A percentile compares a stretch with the other conserved stretches of the same genome.
These are phyloP conservation scores for Pulicaria dysenterica DNA, from an alignment of 129 eudicot genomes.

Conservation along the genomic window DNA sequence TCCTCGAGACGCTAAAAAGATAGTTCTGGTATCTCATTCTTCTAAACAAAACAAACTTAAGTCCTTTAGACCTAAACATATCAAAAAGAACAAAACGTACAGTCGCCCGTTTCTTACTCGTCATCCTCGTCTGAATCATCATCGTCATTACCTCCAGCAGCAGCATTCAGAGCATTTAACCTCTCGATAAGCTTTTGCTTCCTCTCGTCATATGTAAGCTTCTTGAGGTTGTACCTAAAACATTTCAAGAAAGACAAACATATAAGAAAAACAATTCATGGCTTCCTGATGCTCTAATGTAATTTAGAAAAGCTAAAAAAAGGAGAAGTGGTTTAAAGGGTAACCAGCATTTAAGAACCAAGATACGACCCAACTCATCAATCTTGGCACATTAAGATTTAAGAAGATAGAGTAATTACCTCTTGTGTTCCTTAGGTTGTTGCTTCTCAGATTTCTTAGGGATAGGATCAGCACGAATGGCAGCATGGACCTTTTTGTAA, in stretches of 20 bases:
- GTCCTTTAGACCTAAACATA: constrained; percentile 33
- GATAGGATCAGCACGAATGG: constrained; percentile 82
- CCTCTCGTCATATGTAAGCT: constrained; percentile 87
- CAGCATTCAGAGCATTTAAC: constrained; percentile 75
- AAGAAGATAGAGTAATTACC: constrained; percentile 37
- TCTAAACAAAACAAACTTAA: constrained; percentile 29
- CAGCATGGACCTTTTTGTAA: constrained; percentile 93
- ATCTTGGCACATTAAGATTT: background rate
- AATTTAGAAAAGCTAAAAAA: no score
- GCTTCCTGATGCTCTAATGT: no score
- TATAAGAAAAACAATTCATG: background rate
- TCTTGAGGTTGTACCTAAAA: constrained; percentile 76
- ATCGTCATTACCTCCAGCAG: constrained; percentile 57
- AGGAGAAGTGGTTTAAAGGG: no score
- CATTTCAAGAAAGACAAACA: constrained; percentile 3
- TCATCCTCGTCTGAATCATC: constrained; percentile 75
- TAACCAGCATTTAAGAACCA: no score
- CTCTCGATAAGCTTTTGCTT: constrained; percentile 77
- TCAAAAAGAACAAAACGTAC: constrained; percentile 1
- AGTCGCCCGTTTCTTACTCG: constrained; percentile 27
- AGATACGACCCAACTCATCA: background rate
- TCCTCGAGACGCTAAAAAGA: constrained; percentile 25
- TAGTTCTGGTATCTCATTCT: constrained; percentile 17
- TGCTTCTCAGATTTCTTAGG: constrained; percentile 65
- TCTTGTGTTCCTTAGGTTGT: constrained; percentile 75